Evolutionary conservation across 176 grass and related monocot genomes (phyloP).

Genomic region (Pharus latifolius): DNA sequence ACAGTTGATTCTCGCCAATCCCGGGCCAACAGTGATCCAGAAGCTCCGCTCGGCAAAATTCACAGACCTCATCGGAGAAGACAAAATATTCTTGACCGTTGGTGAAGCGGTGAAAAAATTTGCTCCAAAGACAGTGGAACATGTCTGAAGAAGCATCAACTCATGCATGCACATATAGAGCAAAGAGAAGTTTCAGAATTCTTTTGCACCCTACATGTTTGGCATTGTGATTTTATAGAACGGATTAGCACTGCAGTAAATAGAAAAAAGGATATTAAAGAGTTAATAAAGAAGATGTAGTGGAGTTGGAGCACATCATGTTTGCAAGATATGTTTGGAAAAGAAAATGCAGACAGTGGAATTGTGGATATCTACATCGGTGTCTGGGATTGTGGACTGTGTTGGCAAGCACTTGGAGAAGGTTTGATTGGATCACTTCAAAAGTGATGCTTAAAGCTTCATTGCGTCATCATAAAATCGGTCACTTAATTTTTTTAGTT

Average conservation of each 20-base stretch:
- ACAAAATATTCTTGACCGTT: constrained; percentile 68
- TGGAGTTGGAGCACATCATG: background rate
- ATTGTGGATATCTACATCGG: background rate
- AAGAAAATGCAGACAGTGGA: background rate
- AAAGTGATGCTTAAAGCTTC: background rate
- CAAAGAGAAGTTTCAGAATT: background rate
- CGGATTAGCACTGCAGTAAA: background rate
- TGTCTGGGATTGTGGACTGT: background rate
- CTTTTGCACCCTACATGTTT: background rate
- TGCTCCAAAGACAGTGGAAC: constrained; percentile 23
- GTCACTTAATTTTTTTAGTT: background rate
- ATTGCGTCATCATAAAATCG: background rate
- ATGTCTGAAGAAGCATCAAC: constrained; percentile 27
- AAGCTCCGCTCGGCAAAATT: constrained; percentile 59
- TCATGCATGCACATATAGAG: background rate
- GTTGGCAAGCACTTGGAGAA: constrained; percentile 6
- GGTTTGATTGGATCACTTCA: background rate
- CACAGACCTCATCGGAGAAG: constrained; percentile 38
- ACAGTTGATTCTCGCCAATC: constrained; percentile 74
- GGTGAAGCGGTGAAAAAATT: constrained; percentile 50
- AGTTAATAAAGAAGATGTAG: constrained; percentile 10
- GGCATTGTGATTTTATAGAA: constrained; percentile 3
- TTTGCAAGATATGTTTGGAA: background rate
- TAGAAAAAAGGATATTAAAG: background rate
- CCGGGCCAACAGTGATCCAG: constrained; percentile 44